These are phyloP conservation scores for Seiridium cupressi DNA, from an alignment of 2,329 filamentous ascomycete species.

Conservation along the genomic window DNA sequence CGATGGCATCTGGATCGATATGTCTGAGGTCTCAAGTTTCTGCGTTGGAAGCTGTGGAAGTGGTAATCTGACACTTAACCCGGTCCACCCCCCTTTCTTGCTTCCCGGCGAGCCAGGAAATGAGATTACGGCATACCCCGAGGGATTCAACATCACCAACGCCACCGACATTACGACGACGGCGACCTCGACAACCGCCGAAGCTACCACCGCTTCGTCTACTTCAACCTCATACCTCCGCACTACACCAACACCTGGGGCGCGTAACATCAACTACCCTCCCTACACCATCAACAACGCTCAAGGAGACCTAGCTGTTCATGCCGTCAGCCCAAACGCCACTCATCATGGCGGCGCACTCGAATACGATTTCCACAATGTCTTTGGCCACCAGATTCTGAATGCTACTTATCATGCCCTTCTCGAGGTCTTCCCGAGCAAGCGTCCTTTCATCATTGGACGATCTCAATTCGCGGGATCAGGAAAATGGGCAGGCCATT, in stretches of 20 bases:
- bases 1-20: constrained; percentile 57
- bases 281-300: constrained; percentile 76
- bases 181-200: constrained; percentile 39
- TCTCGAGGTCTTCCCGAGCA: constrained; percentile 58
- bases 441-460: constrained; percentile 81
- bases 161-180: constrained; percentile 63
- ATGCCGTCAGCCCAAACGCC: constrained; percentile 34
- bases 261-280: constrained; percentile 68
- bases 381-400: constrained; percentile 73
- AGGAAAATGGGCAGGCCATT: constrained; percentile 76
- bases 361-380: constrained; percentile 83
- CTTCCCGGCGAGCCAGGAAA: constrained; percentile 65
- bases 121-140: constrained; percentile 61
- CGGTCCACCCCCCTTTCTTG: constrained; percentile 63
- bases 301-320: constrained; percentile 55
- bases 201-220: constrained; percentile 25
- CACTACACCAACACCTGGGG: constrained; percentile 60
- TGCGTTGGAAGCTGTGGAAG: constrained; percentile 73
- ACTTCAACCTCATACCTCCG: constrained; percentile 48
- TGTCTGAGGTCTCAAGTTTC: constrained; percentile 61
- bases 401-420: constrained; percentile 76
- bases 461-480: constrained; percentile 78
- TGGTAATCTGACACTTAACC: constrained; percentile 62
- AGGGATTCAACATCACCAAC: constrained; percentile 69
- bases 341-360: constrained; percentile 70